These are phyloP conservation scores for Gymnopilus dilepis DNA, from an alignment of 768 basidiomycete genomes.

Conservation along the genomic window DNA sequence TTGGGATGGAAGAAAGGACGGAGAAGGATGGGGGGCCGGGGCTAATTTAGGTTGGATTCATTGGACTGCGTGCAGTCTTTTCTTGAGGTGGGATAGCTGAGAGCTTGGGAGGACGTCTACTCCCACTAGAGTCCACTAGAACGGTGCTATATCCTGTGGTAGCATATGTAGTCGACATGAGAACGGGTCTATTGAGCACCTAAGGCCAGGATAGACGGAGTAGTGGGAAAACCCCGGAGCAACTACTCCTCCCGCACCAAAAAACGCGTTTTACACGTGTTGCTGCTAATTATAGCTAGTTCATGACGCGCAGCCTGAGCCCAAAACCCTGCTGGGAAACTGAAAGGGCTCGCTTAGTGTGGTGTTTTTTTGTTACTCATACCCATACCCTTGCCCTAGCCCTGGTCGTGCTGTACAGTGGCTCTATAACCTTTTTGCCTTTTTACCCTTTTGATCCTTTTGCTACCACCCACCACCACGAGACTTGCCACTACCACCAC, in stretches of 20 bases:
- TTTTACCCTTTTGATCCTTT: constrained; percentile 15
- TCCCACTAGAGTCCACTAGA: not conserved
- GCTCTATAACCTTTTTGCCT: constrained; percentile 14
- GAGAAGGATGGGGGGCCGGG: too few relatives aligned
- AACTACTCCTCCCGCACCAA: constrained; percentile 5
- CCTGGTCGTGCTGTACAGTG: too few relatives aligned
- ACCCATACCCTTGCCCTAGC: constrained; percentile 3
- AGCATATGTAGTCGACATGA: not conserved
- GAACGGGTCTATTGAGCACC: too few relatives aligned
- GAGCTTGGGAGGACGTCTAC: not conserved
- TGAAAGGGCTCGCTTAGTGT: constrained; percentile 6
- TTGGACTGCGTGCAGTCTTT: not conserved
- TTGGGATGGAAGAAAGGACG: too few relatives aligned
- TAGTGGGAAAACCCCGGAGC: constrained; percentile 19
- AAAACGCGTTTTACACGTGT: constrained; percentile 29
- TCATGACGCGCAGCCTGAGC: not conserved
- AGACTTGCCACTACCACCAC: too few relatives aligned
- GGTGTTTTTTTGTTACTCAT: not conserved
- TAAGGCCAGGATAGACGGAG: too few relatives aligned
- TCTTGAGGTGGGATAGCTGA: not conserved
- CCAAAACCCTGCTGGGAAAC: constrained; percentile 15
- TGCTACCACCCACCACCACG: too few relatives aligned
- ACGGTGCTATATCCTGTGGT: not conserved
- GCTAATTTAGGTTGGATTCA: not conserved
- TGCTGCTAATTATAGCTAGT: constrained; percentile 3